A percentile compares a stretch with the other conserved stretches of the same genome.
Conservation (phyloP, 306 rosid species). For the Luffa aegyptiaca region DNA sequence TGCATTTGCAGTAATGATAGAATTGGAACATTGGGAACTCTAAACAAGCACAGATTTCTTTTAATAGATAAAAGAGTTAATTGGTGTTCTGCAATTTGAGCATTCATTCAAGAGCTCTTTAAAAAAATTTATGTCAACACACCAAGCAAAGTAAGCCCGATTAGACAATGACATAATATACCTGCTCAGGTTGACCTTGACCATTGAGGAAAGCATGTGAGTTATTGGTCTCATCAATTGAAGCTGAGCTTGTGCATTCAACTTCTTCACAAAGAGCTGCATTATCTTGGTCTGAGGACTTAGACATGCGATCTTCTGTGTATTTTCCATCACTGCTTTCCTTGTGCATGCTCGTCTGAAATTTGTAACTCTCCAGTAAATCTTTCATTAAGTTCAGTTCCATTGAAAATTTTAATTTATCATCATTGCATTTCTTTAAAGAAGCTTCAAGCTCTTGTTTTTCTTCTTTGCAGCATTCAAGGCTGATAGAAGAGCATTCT, state of each 20-base stretch:
- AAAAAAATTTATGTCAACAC: background rate
- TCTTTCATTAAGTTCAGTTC: conserved; percentile 56
- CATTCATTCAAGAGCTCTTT: background rate
- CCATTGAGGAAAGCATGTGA: conserved; percentile 21
- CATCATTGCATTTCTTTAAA: conserved; percentile 60
- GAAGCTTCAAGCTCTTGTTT: conserved; percentile 74
- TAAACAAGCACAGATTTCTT: background rate
- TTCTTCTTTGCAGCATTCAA: conserved; percentile 96
- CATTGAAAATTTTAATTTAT: conserved; percentile 51
- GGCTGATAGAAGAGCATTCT: conserved; percentile 83
- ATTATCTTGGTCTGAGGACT: conserved; percentile 11
- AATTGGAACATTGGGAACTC: background rate
- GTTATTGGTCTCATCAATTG: conserved; percentile 27
- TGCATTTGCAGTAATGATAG: background rate
- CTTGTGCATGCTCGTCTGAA: conserved; percentile 23
- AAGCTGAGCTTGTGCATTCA: conserved; percentile 15
- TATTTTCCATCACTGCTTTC: conserved; percentile 22
- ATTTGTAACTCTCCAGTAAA: conserved; percentile 30
- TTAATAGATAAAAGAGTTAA: background rate
- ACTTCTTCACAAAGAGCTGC: conserved; percentile 26
- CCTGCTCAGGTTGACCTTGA: conserved; percentile 34
- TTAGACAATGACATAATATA: conserved; percentile 16
- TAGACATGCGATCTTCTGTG: conserved; percentile 15
- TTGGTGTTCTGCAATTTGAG: background rate
- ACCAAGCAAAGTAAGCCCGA: background rate